Evolutionary conservation across 805 yeast species (phyloP), one percentile per base, ranked within the genome.

Genomic region (Candida ascalaphidarum): DNA sequence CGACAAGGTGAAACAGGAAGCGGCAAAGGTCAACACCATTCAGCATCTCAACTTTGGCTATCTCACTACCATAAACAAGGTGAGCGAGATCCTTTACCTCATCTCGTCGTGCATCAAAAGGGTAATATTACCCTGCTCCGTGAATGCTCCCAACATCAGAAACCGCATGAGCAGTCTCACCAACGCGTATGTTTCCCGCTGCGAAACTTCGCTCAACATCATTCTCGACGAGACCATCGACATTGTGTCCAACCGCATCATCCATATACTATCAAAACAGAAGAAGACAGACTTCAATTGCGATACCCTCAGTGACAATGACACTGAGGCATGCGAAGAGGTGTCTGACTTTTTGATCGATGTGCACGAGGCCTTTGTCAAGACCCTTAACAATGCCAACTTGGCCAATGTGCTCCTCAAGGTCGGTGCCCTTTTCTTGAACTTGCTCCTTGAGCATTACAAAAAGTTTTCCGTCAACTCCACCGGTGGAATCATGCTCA

Each of bases 401-500:
- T 49, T 76, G 33, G 57, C 54, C 18, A 58, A 62, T 12, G 62
- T 79, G 13, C 48, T 81, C 25, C 52, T 55, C 7, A 73, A 68
- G 28, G 56, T 81, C 7, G 92, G 94, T 2, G 50, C 63, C 30
- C 65, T 65, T 14, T 60, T 81, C 22, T 66, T 80, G 40, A 64
- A 65, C 16, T 61, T 72, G 24, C 55, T 89, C 26, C 58, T 84
- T 40, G 71, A 65, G 16, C 96, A 88, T 48, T 78, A 79, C 50
- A 76, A 77, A 35, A 81, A 77, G 43, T 82, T 74, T 48, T 74
- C 72, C 22, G 83, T 88, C 37, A 81, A 74, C 41, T 75, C 85
- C 2, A 72, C 77, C 5, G 97, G 96, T 29, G 95, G 95, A 17
- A 65, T 79, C 35, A 73, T 81, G 10, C 69, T 84, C 10, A 82